phyloP scores from a whole-genome alignment of 805 yeast species.

The Suhomyces sp. region DNA sequence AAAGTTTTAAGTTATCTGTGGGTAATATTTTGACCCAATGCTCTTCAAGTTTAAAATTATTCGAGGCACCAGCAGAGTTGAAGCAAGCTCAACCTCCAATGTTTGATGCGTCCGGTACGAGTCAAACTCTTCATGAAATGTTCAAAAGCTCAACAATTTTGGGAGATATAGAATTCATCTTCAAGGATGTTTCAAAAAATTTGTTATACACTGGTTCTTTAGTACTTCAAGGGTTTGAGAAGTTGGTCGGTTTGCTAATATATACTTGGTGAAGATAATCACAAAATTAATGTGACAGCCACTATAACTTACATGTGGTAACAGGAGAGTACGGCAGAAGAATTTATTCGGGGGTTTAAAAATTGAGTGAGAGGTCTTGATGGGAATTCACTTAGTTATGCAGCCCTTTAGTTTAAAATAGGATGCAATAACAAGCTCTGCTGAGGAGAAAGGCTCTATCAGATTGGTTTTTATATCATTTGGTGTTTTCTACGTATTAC shows the following conservation, averaged over 20 bases:
- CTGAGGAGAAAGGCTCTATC: too few species aligned
- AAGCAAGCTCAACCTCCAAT: neutral
- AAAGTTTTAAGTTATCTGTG: neutral
- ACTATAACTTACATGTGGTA: neutral
- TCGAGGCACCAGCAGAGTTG: too few species aligned
- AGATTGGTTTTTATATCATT: too few species aligned
- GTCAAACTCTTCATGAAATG: neutral
- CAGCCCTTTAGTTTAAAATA: too few species aligned
- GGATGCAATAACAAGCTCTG: too few species aligned
- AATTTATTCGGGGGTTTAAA: too few species aligned
- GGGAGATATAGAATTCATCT: neutral
- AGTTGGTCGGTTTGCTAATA: conserved; percentile 15
- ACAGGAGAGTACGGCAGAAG: too few species aligned
- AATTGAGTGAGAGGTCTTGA: neutral
- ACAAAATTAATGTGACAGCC: neutral
- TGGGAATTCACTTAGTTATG: neutral
- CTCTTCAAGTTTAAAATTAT: neutral
- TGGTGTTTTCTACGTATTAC: too few species aligned
- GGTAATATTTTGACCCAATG: neutral
- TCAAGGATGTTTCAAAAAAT: conserved; percentile 6
- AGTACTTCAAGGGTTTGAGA: conserved; percentile 27
- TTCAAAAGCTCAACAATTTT: neutral
- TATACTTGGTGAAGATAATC: too few species aligned
- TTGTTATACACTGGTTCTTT: conserved; percentile 5
- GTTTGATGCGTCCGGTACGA: neutral